These are phyloP conservation scores for Mortierella sp. DNA, from an alignment of 371 early-diverging fungal genomes.

Conservation along the genomic window DNA sequence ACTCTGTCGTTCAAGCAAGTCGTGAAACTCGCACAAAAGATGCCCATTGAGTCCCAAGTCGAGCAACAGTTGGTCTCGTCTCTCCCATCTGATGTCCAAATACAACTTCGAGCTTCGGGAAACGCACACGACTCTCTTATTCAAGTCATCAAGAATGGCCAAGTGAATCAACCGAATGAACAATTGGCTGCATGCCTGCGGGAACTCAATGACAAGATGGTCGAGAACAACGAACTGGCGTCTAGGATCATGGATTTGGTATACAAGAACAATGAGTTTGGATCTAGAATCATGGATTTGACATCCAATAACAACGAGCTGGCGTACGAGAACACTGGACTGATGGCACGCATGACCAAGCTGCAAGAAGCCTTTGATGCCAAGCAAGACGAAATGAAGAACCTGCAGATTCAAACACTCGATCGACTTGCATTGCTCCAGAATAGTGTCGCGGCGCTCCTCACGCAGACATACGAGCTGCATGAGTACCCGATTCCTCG, in stretches of 20 bases:
- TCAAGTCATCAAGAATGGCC: not conserved
- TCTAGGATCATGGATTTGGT: too few relatives aligned
- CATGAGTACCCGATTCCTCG: conserved; percentile 1
- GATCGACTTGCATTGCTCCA: not conserved
- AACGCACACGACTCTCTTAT: too few relatives aligned
- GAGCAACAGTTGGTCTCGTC: too few relatives aligned
- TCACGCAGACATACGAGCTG: not conserved
- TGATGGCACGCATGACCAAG: not conserved
- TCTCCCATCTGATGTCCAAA: too few relatives aligned
- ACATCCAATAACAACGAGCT: too few relatives aligned
- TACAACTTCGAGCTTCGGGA: too few relatives aligned
- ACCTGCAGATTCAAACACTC: not conserved
- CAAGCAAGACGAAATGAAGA: not conserved
- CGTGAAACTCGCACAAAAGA: too few relatives aligned
- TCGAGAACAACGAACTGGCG: not conserved
- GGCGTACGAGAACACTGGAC: too few relatives aligned
- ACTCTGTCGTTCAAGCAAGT: too few relatives aligned
- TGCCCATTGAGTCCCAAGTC: too few relatives aligned
- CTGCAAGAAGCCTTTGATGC: not conserved
- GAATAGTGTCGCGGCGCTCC: not conserved
- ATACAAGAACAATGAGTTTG: too few relatives aligned
- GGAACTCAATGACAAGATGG: not conserved
- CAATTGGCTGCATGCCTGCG: not conserved
- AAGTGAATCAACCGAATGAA: not conserved
- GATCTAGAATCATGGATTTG: too few relatives aligned